Percentiles rank a stretch among this genome's conserved stretches.
phyloP scores from a whole-genome alignment of 768 basidiomycete genomes.

The Brasilioporus rufonigricans region DNA sequence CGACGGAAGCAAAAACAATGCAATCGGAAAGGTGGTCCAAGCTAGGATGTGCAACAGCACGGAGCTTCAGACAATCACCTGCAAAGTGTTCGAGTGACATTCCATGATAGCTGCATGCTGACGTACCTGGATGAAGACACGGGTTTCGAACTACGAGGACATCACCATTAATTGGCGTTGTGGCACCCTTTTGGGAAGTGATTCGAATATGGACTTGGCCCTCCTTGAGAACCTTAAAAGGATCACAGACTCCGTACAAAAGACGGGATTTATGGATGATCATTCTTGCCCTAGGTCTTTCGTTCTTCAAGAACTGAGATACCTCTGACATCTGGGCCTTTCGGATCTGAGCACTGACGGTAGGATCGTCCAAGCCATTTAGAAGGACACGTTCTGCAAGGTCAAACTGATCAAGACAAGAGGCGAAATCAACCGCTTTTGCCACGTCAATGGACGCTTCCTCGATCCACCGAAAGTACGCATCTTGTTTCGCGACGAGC shows the following conservation, averaged over 20 bases:
- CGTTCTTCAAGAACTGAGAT: slow-evolving; percentile 49
- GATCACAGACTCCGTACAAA: slow-evolving; percentile 68
- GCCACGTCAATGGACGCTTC: slow-evolving; percentile 46
- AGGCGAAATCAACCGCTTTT: slow-evolving; percentile 56
- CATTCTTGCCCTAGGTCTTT: slow-evolving; percentile 55
- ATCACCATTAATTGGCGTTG: slow-evolving; percentile 57
- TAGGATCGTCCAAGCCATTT: slow-evolving; percentile 48
- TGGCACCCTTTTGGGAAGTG: slow-evolving; percentile 47
- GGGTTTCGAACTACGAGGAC: slow-evolving; percentile 68
- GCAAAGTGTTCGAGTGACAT: neutral
- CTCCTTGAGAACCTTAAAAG: slow-evolving; percentile 57
- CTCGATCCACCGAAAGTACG: slow-evolving; percentile 59
- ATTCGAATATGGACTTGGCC: slow-evolving; percentile 65
- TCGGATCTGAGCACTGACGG: slow-evolving; percentile 41
- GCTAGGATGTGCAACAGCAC: slow-evolving; percentile 50
- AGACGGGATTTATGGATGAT: slow-evolving; percentile 61
- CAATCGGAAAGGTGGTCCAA: slow-evolving; percentile 63
- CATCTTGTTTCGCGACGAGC: slow-evolving; percentile 52
- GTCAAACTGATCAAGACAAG: slow-evolving; percentile 45
- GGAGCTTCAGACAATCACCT: slow-evolving; percentile 65
- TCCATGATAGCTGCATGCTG: neutral
- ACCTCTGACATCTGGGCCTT: slow-evolving; percentile 49
- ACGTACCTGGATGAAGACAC: slow-evolving; percentile 61
- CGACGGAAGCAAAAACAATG: slow-evolving; percentile 62
- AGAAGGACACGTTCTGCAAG: slow-evolving; percentile 54